Evolutionary conservation across 108 stramenopile species (phyloP), one percentile per base, ranked within the genome.

Genomic region (Nitzschia palea): DNA sequence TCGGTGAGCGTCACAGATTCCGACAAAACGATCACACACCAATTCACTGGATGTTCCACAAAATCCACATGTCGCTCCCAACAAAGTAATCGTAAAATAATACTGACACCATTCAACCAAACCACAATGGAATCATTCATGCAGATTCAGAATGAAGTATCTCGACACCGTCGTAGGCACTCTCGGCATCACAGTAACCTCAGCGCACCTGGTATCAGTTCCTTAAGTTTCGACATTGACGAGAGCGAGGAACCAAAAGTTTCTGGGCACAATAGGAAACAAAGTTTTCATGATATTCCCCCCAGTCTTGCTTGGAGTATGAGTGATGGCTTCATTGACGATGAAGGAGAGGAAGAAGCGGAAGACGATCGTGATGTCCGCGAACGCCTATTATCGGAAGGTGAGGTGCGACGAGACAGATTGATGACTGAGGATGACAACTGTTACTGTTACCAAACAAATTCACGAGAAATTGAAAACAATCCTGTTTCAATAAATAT

Each of bases 131-230:
- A 48, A 18, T n/a, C 47, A 5, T 5, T 48, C 22, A 18, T 48
- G 17, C 47, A 12, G 4, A 48, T 48, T 18, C 15, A 48, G 4
- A 20, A 48, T 48, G 14, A 14, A 8, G 37, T 10, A 40, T 10
- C 10, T 14, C 37, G 37, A 8, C 47, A 48, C 22, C 47, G 47
- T 8, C 47, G 47, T 20, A 12, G 47, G 18, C 47, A 48, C 18
- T 48, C 47, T 48, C 47, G 47, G 4, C 47, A 48, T 18, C 47
- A 48, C 47, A 48, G 47, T 20, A 48, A 48, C 22, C 47, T 48
- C 15, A 48, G 47, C 18, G 47, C 47, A 4, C 5, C 22, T 12
- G 22, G 47, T 48, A 20, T 48, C 9, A 48, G 22, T 8, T 20
- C 18, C 47, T 20, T 48, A 20, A 18, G 4, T 20, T 12, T 10